Percentiles rank a stretch among this genome's conserved stretches.
These are phyloP conservation scores for Septoria linicola DNA, from an alignment of 2,329 filamentous ascomycete species.

Conservation along the genomic window DNA sequence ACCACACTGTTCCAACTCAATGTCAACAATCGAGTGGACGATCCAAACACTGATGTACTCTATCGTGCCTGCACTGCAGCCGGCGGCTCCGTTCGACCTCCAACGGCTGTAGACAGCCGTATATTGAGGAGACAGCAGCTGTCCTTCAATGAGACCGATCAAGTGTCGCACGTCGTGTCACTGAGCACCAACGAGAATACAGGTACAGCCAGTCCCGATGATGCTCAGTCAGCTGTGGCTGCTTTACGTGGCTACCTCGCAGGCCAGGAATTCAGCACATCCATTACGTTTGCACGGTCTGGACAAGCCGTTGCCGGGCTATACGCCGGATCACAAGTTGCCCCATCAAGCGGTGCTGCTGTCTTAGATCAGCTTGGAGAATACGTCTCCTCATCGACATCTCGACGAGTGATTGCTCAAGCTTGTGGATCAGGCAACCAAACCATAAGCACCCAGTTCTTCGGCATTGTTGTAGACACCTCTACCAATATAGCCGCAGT, in stretches of 20 bases:
- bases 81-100: slow-evolving; percentile 5
- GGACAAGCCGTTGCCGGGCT: neutral
- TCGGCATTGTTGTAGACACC: slow-evolving; percentile 4
- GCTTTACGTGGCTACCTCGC: neutral
- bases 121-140: slow-evolving; percentile 3
- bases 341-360: neutral
- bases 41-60: slow-evolving; percentile 9
- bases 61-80: slow-evolving; percentile 15
- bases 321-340: neutral
- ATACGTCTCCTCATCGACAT: neutral
- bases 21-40: slow-evolving; percentile 15
- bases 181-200: neutral
- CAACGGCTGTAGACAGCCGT: neutral
- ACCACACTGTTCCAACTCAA: slow-evolving; percentile 14
- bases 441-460: slow-evolving; percentile 14
- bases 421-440: slow-evolving; percentile 11
- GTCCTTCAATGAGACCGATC: slow-evolving; percentile 2
- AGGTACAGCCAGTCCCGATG: neutral
- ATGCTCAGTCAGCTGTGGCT: neutral
- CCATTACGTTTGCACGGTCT: neutral
- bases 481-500: slow-evolving; percentile 4
- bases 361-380: neutral
- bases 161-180: neutral
- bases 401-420: slow-evolving; percentile 8
- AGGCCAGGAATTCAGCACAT: neutral